Evolutionary conservation across 208 protist species (phyloP), one percentile per base, ranked within the genome.

Genomic region (Sergeia podlipaevii): DNA sequence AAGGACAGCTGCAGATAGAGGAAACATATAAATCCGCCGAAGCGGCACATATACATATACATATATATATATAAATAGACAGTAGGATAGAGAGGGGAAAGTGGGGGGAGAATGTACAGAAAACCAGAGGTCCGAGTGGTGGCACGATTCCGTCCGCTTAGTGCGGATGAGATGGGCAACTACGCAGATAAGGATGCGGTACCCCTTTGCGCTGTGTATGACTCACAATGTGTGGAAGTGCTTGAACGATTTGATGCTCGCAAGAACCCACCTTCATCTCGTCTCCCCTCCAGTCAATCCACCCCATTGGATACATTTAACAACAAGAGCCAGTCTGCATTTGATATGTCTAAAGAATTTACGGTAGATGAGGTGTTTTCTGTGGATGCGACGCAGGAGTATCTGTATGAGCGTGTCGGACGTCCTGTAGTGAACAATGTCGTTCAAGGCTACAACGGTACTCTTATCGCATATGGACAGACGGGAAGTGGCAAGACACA

Each of bases 401-500:
- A 83, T 6, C 45, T 84, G 7, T 84, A 81, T 48, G 56, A 66
- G 15, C 29, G 47, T 15, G 43, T 75, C 47, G 70, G 62, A n/a
- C 42, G 23, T 1, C 73, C 81, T 11, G 36, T 84, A 15, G 50
- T 87, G 21, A 51, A 74, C 17, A 54, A 64, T 24, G 57, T 66
- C 2, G 36, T 87, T n/a, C 55, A 70, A 21, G 79, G 79, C 7
- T 67, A 68, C 67, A 80, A 87, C 63, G 63, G 63, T 21, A 83
- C 74, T 3, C 34, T 87, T 10, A 50, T 87, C 30, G 73, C 75
- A 23, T 83, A 87, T 55, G 79, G 79, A 2, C 66, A 77, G 43
- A 84, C 72, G 11, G 79, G 79, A 0, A 77, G 65, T 38, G 79
- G 79, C 13, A 87, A 87, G 45, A 87, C 79, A 15, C 57, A 85